Conservation (phyloP, 2,329 filamentous ascomycete genomes). For the Periconia sp. region DNA sequence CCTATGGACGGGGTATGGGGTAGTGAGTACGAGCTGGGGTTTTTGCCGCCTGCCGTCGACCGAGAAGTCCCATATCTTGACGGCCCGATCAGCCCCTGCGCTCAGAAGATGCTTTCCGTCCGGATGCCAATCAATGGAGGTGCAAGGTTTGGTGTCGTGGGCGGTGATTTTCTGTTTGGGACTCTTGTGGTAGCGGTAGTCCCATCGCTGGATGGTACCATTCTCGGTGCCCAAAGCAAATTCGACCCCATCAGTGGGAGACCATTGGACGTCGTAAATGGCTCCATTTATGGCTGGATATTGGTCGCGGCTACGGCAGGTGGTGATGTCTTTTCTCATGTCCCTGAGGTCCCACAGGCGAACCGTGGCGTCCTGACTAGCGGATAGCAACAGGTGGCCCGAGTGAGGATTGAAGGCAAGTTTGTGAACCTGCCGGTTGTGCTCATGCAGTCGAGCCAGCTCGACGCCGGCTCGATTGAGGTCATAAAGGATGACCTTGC, state of each 20-base stretch:
- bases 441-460: conserved; percentile 64
- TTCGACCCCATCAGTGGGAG: conserved; percentile 61
- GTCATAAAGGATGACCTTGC: conserved; percentile 67
- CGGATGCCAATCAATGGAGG: conserved; percentile 67
- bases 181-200: conserved; percentile 59
- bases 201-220: conserved; percentile 66
- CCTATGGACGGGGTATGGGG: conserved; percentile 63
- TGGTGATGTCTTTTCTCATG: conserved; percentile 53
- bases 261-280: conserved; percentile 67
- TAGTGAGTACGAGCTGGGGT: conserved; percentile 59
- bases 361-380: conserved; percentile 65
- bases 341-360: conserved; percentile 66
- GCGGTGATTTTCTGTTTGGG: conserved; percentile 63
- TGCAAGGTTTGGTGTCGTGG: conserved; percentile 60
- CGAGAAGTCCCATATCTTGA: conserved; percentile 67
- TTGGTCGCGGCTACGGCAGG: conserved; percentile 56
- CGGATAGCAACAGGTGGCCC: conserved; percentile 62
- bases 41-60: conserved; percentile 60
- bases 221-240: conserved; percentile 68
- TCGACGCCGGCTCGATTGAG: conserved; percentile 61
- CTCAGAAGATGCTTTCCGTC: conserved; percentile 66
- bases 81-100: conserved; percentile 62
- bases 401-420: conserved; percentile 66
- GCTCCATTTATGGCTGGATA: conserved; percentile 62
- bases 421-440: conserved; percentile 66